Evolutionary conservation across 352 stramenopile species (phyloP).

Genomic region (Thraustochytrium striatum): DNA sequence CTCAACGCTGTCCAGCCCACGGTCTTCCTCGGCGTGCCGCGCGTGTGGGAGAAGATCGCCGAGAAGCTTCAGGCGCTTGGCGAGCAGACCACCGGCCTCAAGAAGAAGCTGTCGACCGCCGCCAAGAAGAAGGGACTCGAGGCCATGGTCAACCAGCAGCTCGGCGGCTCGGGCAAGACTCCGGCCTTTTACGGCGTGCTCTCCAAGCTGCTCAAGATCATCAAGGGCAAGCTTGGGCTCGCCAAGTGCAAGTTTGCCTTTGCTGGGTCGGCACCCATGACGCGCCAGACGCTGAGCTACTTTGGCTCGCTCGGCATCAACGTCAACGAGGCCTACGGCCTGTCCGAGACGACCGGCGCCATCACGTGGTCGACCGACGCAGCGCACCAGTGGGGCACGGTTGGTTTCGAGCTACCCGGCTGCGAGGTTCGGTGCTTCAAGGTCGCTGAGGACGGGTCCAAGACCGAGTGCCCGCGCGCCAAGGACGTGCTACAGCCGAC

Average conservation of each 20-base stretch:
- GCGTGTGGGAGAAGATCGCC: slow-evolving; percentile 73
- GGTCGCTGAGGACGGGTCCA: slow-evolving; percentile 32
- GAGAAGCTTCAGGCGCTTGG: slow-evolving; percentile 54
- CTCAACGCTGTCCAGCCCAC: slow-evolving; percentile 68
- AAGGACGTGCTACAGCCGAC: slow-evolving; percentile 60
- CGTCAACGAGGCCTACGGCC: slow-evolving; percentile 61
- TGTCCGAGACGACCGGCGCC: slow-evolving; percentile 53
- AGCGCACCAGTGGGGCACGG: slow-evolving; percentile 50
- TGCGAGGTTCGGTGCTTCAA: slow-evolving; percentile 28
- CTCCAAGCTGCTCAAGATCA: slow-evolving; percentile 35
- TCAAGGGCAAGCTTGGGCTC: slow-evolving; percentile 55
- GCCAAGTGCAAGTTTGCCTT: slow-evolving; percentile 54
- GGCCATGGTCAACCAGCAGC: slow-evolving; percentile 67
- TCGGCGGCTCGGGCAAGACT: slow-evolving; percentile 70
- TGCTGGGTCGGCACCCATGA: slow-evolving; percentile 58
- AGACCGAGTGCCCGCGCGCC: slow-evolving; percentile 28
- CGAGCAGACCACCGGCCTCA: slow-evolving; percentile 72
- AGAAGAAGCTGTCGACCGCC: slow-evolving; percentile 81
- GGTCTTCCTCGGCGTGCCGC: slow-evolving; percentile 74
- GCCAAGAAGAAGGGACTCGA: slow-evolving; percentile 67
- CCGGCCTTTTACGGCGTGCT: slow-evolving; percentile 77
- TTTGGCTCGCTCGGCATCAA: slow-evolving; percentile 60
- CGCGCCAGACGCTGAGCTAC: slow-evolving; percentile 59
- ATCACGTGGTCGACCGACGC: slow-evolving; percentile 48
- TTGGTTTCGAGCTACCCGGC: slow-evolving; percentile 40